These are phyloP conservation scores for Dryadomyces quercus-mongolicae DNA, from an alignment of 2,329 filamentous ascomycete genomes.

Conservation along the genomic window DNA sequence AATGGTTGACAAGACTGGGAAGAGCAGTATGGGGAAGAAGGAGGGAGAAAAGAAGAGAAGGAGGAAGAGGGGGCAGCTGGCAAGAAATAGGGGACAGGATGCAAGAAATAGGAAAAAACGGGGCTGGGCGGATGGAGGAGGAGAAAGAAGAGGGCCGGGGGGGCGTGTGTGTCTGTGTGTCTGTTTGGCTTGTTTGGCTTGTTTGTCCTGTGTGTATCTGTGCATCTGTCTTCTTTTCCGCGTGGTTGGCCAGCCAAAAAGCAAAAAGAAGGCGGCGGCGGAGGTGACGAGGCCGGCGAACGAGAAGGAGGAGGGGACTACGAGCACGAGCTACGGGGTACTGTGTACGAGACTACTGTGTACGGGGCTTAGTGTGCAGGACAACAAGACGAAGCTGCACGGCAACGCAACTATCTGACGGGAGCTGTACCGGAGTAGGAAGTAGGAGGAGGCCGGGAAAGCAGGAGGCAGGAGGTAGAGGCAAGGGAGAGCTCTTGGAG, in stretches of 20 bases:
- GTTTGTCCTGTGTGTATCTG: too few relatives aligned
- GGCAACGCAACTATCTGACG: slow-evolving; percentile 2
- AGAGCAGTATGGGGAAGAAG: slow-evolving; percentile 15
- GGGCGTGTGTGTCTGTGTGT: background rate
- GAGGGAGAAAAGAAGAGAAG: slow-evolving; percentile 7
- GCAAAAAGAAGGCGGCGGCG: background rate
- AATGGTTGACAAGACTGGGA: background rate
- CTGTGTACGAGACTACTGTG: too few relatives aligned
- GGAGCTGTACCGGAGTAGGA: background rate
- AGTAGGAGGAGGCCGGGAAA: background rate
- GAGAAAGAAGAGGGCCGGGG: background rate
- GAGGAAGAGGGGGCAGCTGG: slow-evolving; percentile 4
- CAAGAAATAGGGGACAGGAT: slow-evolving; percentile 12
- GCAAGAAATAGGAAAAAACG: slow-evolving; percentile 1
- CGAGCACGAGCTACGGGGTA: too few relatives aligned
- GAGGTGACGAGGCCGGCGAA: too few relatives aligned
- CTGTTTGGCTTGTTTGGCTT: too few relatives aligned
- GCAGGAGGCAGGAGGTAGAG: background rate
- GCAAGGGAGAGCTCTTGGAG: background rate
- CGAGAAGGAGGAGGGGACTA: background rate
- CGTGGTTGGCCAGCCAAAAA: slow-evolving; percentile 2
- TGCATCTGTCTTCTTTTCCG: background rate
- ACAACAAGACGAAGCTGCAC: slow-evolving; percentile 6
- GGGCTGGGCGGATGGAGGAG: background rate
- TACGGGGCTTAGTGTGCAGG: slow-evolving; percentile 1